Conservation (phyloP, 2,329 filamentous ascomycete species). For the Xylaria multiplex region DNA sequence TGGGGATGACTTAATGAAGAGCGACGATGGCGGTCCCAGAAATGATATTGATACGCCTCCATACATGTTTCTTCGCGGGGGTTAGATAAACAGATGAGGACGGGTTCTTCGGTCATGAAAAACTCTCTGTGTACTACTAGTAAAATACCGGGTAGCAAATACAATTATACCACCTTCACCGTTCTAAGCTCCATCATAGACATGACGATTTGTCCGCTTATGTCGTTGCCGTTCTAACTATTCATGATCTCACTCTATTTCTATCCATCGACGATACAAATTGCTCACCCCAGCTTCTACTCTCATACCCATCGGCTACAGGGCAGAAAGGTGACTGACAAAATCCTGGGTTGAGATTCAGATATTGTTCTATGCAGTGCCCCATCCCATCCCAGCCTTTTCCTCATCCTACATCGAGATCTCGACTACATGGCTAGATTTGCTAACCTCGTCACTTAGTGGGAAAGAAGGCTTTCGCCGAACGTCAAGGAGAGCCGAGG, state of each 20-base stretch:
- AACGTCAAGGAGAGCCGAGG: no score
- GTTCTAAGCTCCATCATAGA: not conserved
- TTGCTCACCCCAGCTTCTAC: not conserved
- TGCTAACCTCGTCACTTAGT: not conserved
- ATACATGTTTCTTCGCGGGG: not conserved
- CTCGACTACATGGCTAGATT: not conserved
- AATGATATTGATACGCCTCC: not conserved
- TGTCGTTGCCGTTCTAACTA: not conserved
- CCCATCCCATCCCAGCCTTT: no score
- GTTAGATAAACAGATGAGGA: slow-evolving; percentile 5
- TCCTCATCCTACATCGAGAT: no score
- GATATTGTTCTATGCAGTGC: no score
- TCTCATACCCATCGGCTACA: no score
- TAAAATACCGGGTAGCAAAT: slow-evolving; percentile 5
- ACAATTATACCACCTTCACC: not conserved
- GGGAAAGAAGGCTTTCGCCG: not conserved
- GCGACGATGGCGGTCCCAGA: slow-evolving; percentile 19
- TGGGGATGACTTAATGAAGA: slow-evolving; percentile 29
- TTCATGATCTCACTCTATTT: not conserved
- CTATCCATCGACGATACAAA: not conserved
- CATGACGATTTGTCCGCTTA: not conserved
- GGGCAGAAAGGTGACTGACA: no score
- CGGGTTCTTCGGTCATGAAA: not conserved
- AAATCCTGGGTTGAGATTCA: no score
- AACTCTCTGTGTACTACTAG: slow-evolving; percentile 25